Evolutionary conservation across 164 flowering plant species (phyloP), one percentile per base, ranked within the genome.

Genomic region (Vitis rotundifolia): DNA sequence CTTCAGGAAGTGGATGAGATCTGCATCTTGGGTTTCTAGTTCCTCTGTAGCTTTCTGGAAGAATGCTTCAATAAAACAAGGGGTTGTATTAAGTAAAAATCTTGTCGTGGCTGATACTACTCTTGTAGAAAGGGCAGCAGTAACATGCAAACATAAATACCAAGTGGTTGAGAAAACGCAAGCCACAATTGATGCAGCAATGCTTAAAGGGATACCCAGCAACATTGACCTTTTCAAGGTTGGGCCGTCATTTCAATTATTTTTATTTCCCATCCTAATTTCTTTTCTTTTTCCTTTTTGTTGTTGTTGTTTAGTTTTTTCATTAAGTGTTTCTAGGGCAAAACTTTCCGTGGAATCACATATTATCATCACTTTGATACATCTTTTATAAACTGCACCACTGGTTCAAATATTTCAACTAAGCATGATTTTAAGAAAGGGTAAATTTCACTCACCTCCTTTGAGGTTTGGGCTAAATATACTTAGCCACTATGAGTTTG

Each of bases 171-270:
- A 95, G 65, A 89, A 84, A 70, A 91, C 98, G 57, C 98, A 93
- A 79, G 99, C 99, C 51, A 95, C 99, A 54, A 95, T 95, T 72
- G 90, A 92, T 83, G 97, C 99, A 72, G 99, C 99, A 31, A 90
- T 79, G 83, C 76, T 95, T 51, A 76, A 91, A 82, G 99, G 98
- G 69, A 95, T 95, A 71, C 98, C 99, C 14, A 90, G 90, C 80
- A 95, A 95, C 81, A 93, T 95, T 78, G 99, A 95, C 73, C 97
- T 95, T 67, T 88, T 95, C 78, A 88, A 95, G 97, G 99, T 91
- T 62, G 44, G 60, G 49, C 44, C 44, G 7, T 5, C 44, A 37
- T 37, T 37, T 37, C 44, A 37, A 2, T 37, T 37, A 37, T 37
- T 37, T 37, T 37, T 37, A 37, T 37, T 37, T 37, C 3, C 44